Base-by-base conservation (phyloP, 1,284 basidiomycete genomes). In the Inonotus hispidus region DNA sequence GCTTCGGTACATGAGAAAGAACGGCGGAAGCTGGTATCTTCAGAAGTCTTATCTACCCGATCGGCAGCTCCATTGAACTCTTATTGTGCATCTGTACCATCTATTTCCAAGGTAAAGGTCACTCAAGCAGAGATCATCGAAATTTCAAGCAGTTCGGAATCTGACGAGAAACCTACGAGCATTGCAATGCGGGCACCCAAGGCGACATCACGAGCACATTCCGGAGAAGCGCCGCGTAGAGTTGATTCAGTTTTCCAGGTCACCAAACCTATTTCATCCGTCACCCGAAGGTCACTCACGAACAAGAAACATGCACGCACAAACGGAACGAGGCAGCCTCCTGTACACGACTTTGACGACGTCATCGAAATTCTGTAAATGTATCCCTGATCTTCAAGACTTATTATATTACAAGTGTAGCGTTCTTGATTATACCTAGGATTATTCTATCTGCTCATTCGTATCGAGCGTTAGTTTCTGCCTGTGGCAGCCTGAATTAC, bases 81-180 rank as follows among this genome's bases (percentile, higher is more conserved):
- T n/a, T n/a, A n/a, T n/a, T n/a, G n/a, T 27, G 21, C 21, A 1
- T 11, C 27, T 35, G 5, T 8, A 3, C 27, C 25, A 5, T 29
- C 50, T 52, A n/a, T n/a, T 35, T 32, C 50, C n/a, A 6, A 14
- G 13, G 16, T n/a, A 1, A 45, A 56, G 41, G 10, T 4, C n/a
- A 10, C 10, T 21, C 23, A 7, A 14, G 14, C 55, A 46, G 41
- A 32, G 11, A 32, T 56, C 25, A 56, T 56, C 21, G 55, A 46
- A 19, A 41, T 56, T 25, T 23, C 55, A 8, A 47, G 45, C 21
- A 56, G 55, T 21, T 56, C 55, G 14, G 55, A 56, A 14, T 45
- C 39, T 16, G 55, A 45, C 29, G 14, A 19, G 21, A 25, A 21
- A 29, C 19, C 19, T 14, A 25, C 23, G 10, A 16, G 8, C 23